These are phyloP conservation scores for Microsporum canis DNA, from an alignment of 2,329 filamentous ascomycete species.

Conservation along the genomic window DNA sequence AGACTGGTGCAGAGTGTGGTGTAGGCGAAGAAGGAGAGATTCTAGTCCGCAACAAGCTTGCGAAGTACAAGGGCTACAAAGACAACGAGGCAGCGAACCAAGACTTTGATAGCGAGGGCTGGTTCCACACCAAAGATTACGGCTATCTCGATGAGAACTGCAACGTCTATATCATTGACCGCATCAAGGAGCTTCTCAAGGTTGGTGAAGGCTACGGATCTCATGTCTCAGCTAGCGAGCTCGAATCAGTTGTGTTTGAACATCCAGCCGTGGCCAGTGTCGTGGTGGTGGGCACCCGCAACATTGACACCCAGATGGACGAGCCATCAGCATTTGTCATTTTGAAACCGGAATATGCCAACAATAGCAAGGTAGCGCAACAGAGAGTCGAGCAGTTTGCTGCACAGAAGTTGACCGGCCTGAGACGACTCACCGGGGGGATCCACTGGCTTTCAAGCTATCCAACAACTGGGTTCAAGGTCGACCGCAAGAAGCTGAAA, in stretches of 20 bases:
- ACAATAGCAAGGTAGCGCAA: not conserved
- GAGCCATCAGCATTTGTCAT: constrained; percentile 15
- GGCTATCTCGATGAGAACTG: constrained; percentile 64
- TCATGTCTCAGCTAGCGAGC: constrained; percentile 56
- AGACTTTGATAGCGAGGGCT: constrained; percentile 56
- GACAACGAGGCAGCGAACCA: constrained; percentile 48
- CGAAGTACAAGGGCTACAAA: constrained; percentile 46
- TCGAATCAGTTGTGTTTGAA: constrained; percentile 44
- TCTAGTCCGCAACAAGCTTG: constrained; percentile 15
- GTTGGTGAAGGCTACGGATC: constrained; percentile 52
- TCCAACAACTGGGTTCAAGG: constrained; percentile 13
- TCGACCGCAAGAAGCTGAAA: constrained; percentile 1
- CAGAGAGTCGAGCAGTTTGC: constrained; percentile 10
- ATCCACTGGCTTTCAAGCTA: constrained; percentile 12
- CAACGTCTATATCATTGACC: constrained; percentile 82
- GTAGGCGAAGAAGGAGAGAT: constrained; percentile 16
- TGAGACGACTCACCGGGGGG: constrained; percentile 12
- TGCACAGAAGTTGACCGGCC: constrained; percentile 8
- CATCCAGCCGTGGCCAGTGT: constrained; percentile 46
- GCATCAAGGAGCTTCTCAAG: constrained; percentile 54
- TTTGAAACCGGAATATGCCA: constrained; percentile 11
- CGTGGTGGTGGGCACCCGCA: constrained; percentile 51
- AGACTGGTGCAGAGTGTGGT: constrained; percentile 14
- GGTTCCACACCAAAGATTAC: constrained; percentile 82
- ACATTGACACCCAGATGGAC: constrained; percentile 49